A percentile compares a stretch with the other conserved stretches of the same genome.
These are phyloP conservation scores for Erigeron philadelphicus DNA, from an alignment of 140 eudicot genomes.

Conservation along the genomic window DNA sequence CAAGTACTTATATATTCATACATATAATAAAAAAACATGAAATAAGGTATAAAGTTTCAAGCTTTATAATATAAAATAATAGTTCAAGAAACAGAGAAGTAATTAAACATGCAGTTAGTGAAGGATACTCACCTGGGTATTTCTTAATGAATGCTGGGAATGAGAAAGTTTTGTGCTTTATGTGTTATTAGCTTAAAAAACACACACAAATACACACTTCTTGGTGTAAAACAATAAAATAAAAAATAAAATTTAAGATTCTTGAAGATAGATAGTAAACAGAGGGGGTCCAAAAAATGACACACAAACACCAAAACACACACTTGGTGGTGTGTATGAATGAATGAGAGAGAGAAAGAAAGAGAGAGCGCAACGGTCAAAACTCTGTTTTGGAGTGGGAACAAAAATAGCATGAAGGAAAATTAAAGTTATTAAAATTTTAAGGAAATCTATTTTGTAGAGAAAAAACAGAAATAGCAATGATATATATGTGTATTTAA, in stretches of 20 bases:
- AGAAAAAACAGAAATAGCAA: background rate
- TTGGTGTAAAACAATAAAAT: background rate
- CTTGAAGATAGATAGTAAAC: no score
- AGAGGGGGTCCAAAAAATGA: no score
- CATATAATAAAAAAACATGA: background rate
- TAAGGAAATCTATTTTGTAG: constrained; percentile 6
- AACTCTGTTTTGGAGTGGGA: constrained; percentile 34
- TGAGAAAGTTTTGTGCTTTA: constrained; percentile 9
- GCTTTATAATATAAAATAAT: constrained; percentile 13
- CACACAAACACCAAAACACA: constrained; percentile 18
- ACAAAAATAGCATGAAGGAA: constrained; percentile 19
- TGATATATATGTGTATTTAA: no score
- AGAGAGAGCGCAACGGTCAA: constrained; percentile 51
- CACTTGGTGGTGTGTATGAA: background rate
- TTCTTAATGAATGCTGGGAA: background rate
- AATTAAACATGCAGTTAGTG: constrained; percentile 1
- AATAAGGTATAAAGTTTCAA: background rate
- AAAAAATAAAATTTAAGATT: no score
- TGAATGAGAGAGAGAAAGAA: constrained; percentile 8
- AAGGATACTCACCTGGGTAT: constrained; percentile 29
- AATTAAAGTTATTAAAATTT: constrained; percentile 17
- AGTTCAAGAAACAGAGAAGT: background rate
- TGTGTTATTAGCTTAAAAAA: background rate
- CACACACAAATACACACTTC: constrained; percentile 14
- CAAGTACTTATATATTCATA: no score